Conservation (phyloP, 768 basidiomycete species). For the Cystofilobasidium bisporidii region DNA sequence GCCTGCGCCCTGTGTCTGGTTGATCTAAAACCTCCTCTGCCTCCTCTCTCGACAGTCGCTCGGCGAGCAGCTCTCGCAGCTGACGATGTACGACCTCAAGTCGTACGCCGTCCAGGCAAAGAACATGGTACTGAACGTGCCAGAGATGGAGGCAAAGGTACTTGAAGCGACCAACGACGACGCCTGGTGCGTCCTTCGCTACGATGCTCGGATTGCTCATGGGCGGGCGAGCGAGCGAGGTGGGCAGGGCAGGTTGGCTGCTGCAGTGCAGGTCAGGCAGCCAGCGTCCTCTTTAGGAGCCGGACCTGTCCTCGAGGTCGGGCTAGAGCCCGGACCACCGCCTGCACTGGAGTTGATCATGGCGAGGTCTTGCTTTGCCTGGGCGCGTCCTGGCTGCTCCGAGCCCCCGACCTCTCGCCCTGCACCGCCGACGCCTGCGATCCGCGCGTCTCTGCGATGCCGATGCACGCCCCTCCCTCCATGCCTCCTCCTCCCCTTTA, state of each 20-base stretch:
- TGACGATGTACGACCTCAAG: slow-evolving; percentile 75
- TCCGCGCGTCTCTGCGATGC: too few species aligned
- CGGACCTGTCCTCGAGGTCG: too few species aligned
- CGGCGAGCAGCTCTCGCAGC: slow-evolving; percentile 24
- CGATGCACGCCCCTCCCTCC: too few species aligned
- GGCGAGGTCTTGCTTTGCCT: too few species aligned
- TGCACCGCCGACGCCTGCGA: too few species aligned
- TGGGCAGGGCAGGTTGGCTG: background rate
- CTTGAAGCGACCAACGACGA: slow-evolving; percentile 96
- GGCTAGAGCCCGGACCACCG: too few species aligned
- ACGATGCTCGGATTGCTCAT: background rate
- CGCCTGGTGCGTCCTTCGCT: slow-evolving; percentile 59
- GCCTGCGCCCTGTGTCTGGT: too few species aligned
- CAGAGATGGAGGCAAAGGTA: slow-evolving; percentile 95
- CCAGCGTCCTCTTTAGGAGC: too few species aligned
- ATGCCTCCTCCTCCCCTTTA: background rate
- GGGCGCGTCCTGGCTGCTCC: too few species aligned
- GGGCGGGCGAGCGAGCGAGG: background rate
- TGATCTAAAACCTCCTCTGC: background rate
- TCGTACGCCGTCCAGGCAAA: slow-evolving; percentile 71
- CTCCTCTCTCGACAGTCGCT: slow-evolving; percentile 2
- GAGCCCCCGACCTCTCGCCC: too few species aligned
- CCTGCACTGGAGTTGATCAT: too few species aligned
- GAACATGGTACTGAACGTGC: slow-evolving; percentile 68
- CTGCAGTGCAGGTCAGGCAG: too few species aligned